phyloP scores from a whole-genome alignment of 352 stramenopile species.

The Globisporangium iwayamae region DNA sequence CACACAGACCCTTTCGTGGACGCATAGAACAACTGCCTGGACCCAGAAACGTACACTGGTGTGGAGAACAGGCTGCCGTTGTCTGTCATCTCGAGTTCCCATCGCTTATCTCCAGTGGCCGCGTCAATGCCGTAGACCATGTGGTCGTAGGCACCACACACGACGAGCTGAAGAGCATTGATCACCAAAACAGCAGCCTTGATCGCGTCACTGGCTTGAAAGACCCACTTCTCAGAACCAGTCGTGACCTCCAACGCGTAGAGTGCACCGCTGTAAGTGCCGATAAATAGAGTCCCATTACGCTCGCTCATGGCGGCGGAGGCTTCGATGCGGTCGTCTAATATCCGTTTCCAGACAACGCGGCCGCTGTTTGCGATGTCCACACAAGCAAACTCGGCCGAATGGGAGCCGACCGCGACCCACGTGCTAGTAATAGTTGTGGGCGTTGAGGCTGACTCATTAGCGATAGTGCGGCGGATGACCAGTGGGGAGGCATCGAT shows the following conservation, averaged over 20 bases:
- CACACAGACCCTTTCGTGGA: constrained; percentile 38
- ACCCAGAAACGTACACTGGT: constrained; percentile 22
- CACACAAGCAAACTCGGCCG: constrained; percentile 37
- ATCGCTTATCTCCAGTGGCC: constrained; percentile 19
- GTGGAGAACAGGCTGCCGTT: constrained; percentile 52
- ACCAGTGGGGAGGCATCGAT: constrained; percentile 64
- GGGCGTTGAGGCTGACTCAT: neutral
- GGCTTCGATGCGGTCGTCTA: constrained; percentile 63
- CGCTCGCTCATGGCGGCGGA: constrained; percentile 33
- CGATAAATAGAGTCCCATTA: constrained; percentile 35
- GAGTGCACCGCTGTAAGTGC: constrained; percentile 47
- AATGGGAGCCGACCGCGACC: constrained; percentile 51
- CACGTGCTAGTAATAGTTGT: constrained; percentile 15
- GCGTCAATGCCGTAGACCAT: constrained; percentile 37
- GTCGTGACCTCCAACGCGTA: constrained; percentile 38
- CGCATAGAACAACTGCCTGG: constrained; percentile 29
- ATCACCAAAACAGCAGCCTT: constrained; percentile 50
- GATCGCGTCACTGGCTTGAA: constrained; percentile 33
- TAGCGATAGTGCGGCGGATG: constrained; percentile 17
- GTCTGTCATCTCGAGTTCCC: constrained; percentile 20
- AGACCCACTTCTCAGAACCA: constrained; percentile 31
- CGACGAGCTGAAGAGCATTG: constrained; percentile 33
- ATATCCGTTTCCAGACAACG: constrained; percentile 32
- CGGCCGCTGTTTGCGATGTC: constrained; percentile 24
- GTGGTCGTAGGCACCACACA: constrained; percentile 51